Percentiles rank a stretch among this genome's conserved stretches.
Evolutionary conservation across 2,329 filamentous ascomycete species (phyloP).

Genomic region (Hypoxylon sp.): DNA sequence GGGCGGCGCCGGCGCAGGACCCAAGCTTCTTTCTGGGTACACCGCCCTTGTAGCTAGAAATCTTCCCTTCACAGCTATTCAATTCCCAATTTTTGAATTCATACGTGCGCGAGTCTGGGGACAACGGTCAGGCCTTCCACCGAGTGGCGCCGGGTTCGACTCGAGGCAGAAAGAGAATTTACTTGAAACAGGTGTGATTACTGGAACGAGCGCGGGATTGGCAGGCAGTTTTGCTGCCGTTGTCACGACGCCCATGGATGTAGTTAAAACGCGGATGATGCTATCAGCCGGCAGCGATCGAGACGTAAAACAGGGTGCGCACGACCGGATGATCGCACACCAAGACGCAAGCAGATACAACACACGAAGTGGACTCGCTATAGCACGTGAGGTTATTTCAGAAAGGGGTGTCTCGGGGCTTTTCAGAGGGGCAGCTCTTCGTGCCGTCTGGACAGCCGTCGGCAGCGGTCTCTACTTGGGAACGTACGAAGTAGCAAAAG

Average conservation of each 20-base stretch:
- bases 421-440: slow-evolving; percentile 81
- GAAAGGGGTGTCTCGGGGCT: slow-evolving; percentile 80
- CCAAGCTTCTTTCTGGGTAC: slow-evolving; percentile 79
- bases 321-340: slow-evolving; percentile 42
- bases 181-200: slow-evolving; percentile 77
- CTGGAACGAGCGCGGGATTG: slow-evolving; percentile 78
- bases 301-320: slow-evolving; percentile 49
- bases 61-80: slow-evolving; percentile 87
- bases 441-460: slow-evolving; percentile 84
- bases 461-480: slow-evolving; percentile 89
- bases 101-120: slow-evolving; percentile 76
- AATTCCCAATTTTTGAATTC: slow-evolving; percentile 87
- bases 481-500: slow-evolving; percentile 85
- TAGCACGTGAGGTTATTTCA: slow-evolving; percentile 75
- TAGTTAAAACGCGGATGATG: slow-evolving; percentile 93
- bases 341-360: slow-evolving; percentile 49
- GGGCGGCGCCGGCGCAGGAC: slow-evolving; percentile 67
- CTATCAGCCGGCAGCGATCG: slow-evolving; percentile 68
- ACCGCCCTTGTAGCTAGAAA: slow-evolving; percentile 86
- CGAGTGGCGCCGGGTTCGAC: slow-evolving; percentile 50
- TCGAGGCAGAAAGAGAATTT: slow-evolving; percentile 58
- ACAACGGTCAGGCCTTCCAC: slow-evolving; percentile 18
- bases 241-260: slow-evolving; percentile 90
- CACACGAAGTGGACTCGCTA: slow-evolving; percentile 63
- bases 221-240: slow-evolving; percentile 83